Evolutionary conservation across 2,329 filamentous ascomycete species (phyloP).

Genomic region (Immersiporthe knoxdaviesiana): DNA sequence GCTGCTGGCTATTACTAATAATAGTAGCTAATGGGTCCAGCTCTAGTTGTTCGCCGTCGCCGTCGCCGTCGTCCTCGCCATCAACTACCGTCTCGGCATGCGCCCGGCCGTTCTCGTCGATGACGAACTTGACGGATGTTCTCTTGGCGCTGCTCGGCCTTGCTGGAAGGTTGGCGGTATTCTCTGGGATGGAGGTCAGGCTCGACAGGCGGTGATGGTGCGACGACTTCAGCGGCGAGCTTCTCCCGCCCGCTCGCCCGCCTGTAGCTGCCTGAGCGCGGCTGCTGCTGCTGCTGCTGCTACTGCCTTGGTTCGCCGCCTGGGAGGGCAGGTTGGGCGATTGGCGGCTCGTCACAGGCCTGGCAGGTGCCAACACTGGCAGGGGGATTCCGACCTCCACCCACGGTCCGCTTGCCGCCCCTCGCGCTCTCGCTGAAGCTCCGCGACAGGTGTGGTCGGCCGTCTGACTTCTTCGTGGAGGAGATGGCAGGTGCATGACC

Average conservation of each 20-base stretch:
- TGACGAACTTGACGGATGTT: slow-evolving; percentile 64
- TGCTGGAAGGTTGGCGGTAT: slow-evolving; percentile 42
- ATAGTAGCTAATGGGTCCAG: slow-evolving; percentile 32
- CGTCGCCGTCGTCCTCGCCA: slow-evolving; percentile 38
- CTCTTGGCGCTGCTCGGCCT: slow-evolving; percentile 43
- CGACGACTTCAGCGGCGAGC: slow-evolving; percentile 53
- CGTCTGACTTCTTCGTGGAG: slow-evolving; percentile 51
- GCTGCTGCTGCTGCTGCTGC: slow-evolving; percentile 31
- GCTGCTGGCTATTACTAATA: no score
- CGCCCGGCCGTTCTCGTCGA: slow-evolving; percentile 64
- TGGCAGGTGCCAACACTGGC: slow-evolving; percentile 53
- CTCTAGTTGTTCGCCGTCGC: slow-evolving; percentile 12
- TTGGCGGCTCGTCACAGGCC: slow-evolving; percentile 39
- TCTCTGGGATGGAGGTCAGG: slow-evolving; percentile 62
- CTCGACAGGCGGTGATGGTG: slow-evolving; percentile 54
- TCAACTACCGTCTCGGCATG: slow-evolving; percentile 56
- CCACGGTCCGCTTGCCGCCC: slow-evolving; percentile 48
- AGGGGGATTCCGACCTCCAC: slow-evolving; percentile 43
- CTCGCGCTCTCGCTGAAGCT: slow-evolving; percentile 55
- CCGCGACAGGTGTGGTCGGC: slow-evolving; percentile 54
- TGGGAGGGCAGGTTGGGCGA: slow-evolving; percentile 17
- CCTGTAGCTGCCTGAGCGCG: slow-evolving; percentile 42
- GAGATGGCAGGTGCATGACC: slow-evolving; percentile 51
- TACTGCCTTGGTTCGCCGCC: slow-evolving; percentile 22
- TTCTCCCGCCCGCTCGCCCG: slow-evolving; percentile 48